Percentiles rank a stretch among this genome's conserved stretches.
These are phyloP conservation scores for Yueomyces sp. DNA, from an alignment of 805 yeast genomes.

Conservation along the genomic window DNA sequence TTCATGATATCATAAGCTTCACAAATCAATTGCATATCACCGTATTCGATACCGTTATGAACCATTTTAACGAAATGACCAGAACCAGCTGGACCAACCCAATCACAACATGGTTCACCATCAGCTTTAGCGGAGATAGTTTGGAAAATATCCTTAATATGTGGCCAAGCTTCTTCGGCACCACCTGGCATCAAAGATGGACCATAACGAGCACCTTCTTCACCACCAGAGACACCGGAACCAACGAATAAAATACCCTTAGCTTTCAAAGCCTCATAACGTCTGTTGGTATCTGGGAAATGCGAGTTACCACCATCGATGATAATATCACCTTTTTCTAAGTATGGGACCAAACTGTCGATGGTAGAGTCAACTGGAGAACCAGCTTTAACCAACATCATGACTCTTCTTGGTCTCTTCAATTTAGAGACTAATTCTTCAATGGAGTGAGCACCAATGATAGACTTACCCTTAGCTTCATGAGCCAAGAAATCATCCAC, in stretches of 20 bases:
- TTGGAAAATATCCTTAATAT: slow-evolving; percentile 92
- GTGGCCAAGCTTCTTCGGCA: slow-evolving; percentile 96
- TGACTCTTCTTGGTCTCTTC: slow-evolving; percentile 95
- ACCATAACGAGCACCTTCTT: slow-evolving; percentile 99
- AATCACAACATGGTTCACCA: slow-evolving; percentile 99
- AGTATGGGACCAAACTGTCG: slow-evolving; percentile 72
- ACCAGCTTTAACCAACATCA: slow-evolving; percentile 94
- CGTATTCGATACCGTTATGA: slow-evolving; percentile 98
- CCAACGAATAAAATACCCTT: slow-evolving; percentile 92
- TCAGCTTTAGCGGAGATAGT: slow-evolving; percentile 90
- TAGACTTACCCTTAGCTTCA: slow-evolving; percentile 96
- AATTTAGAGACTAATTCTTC: slow-evolving; percentile 77
- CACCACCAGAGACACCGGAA: slow-evolving; percentile 99
- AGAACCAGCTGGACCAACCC: slow-evolving; percentile 99
- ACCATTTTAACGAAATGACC: slow-evolving; percentile 99
- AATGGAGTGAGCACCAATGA: slow-evolving; percentile 89
- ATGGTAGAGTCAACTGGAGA: slow-evolving; percentile 86
- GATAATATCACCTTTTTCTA: slow-evolving; percentile 95
- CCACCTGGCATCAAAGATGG: slow-evolving; percentile 99
- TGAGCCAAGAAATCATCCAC: slow-evolving; percentile 87
- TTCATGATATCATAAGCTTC: slow-evolving; percentile 96
- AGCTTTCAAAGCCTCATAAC: slow-evolving; percentile 74
- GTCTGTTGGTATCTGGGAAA: slow-evolving; percentile 97
- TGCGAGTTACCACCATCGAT: slow-evolving; percentile 99
- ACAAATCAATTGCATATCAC: slow-evolving; percentile 98